phyloP scores from a whole-genome alignment of 2,329 filamentous ascomycete species.

The Podosphaera aphanis region DNA sequence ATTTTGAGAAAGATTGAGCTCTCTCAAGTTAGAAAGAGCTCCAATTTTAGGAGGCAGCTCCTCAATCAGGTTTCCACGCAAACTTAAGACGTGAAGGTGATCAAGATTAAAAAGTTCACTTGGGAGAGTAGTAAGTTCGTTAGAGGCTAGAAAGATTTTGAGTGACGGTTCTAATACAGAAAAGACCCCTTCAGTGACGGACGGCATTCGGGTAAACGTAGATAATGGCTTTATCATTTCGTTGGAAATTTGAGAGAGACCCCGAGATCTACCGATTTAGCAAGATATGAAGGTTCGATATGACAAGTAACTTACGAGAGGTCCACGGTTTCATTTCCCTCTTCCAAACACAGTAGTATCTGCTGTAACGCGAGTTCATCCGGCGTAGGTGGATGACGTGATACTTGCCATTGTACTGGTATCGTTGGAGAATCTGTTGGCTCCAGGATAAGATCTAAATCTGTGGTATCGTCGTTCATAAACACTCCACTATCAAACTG shows the following conservation, averaged over 20 bases:
- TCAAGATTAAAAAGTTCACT: constrained; percentile 36
- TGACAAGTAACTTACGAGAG: constrained; percentile 27
- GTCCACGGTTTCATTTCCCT: constrained; percentile 34
- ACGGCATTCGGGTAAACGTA: constrained; percentile 25
- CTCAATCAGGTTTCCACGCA: constrained; percentile 37
- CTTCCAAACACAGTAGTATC: constrained; percentile 31
- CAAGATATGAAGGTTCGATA: not conserved
- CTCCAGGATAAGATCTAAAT: constrained; percentile 13
- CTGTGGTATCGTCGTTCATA: constrained; percentile 35
- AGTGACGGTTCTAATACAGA: constrained; percentile 33
- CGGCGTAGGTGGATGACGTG: constrained; percentile 6
- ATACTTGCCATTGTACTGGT: not conserved
- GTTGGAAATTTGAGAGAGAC: constrained; percentile 29
- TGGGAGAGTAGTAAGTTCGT: constrained; percentile 32
- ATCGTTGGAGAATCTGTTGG: not conserved
- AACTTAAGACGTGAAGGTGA: constrained; percentile 37
- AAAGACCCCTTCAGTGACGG: constrained; percentile 19
- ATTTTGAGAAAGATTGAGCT: constrained; percentile 45
- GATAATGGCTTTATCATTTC: constrained; percentile 32
- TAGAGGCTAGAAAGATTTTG: constrained; percentile 36
- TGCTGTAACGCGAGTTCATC: constrained; percentile 23
- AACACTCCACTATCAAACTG: constrained; percentile 48
- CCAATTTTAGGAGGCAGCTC: constrained; percentile 37
- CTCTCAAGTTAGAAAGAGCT: constrained; percentile 31
- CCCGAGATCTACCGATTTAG: constrained; percentile 9